A percentile compares a stretch with the other conserved stretches of the same genome.
These are phyloP conservation scores for Boletus mariae DNA, from an alignment of 1,284 basidiomycete species.

Conservation along the genomic window DNA sequence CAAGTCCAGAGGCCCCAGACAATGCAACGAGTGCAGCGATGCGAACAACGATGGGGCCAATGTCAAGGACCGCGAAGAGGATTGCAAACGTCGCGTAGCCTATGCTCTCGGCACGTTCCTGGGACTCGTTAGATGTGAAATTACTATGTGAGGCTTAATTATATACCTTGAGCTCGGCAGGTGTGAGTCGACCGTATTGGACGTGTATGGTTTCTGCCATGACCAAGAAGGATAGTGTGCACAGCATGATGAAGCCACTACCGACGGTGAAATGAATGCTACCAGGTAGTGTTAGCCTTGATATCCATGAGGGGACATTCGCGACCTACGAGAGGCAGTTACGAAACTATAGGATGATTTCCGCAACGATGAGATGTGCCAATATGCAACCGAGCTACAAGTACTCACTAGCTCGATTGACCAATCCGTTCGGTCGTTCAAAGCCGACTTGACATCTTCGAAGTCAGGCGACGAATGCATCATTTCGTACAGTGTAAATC, in stretches of 20 bases:
- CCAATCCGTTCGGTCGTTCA: slow-evolving; percentile 20
- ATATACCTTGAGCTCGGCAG: slow-evolving; percentile 23
- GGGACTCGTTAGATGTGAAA: background rate
- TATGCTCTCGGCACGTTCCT: slow-evolving; percentile 13
- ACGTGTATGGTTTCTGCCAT: slow-evolving; percentile 24
- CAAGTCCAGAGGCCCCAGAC: too few relatives aligned
- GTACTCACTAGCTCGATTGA: slow-evolving; percentile 26
- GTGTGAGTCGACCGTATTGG: slow-evolving; percentile 20
- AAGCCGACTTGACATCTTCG: slow-evolving; percentile 17
- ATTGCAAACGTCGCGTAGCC: too few relatives aligned
- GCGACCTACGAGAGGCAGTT: too few relatives aligned
- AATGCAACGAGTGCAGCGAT: too few relatives aligned
- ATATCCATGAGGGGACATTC: too few relatives aligned
- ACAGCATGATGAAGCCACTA: slow-evolving; percentile 9
- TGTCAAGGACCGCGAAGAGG: too few relatives aligned
- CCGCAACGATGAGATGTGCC: background rate
- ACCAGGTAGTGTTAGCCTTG: too few relatives aligned
- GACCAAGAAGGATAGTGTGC: slow-evolving; percentile 15
- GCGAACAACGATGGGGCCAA: too few relatives aligned
- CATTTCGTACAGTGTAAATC: slow-evolving; percentile 16
- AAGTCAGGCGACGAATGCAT: slow-evolving; percentile 20
- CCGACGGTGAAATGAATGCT: background rate
- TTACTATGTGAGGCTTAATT: background rate
- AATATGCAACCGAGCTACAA: background rate
- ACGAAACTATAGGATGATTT: background rate